Evolutionary conservation across 768 basidiomycete species (phyloP), one percentile per base, ranked within the genome.

Genomic region (Crucibulum laeve): DNA sequence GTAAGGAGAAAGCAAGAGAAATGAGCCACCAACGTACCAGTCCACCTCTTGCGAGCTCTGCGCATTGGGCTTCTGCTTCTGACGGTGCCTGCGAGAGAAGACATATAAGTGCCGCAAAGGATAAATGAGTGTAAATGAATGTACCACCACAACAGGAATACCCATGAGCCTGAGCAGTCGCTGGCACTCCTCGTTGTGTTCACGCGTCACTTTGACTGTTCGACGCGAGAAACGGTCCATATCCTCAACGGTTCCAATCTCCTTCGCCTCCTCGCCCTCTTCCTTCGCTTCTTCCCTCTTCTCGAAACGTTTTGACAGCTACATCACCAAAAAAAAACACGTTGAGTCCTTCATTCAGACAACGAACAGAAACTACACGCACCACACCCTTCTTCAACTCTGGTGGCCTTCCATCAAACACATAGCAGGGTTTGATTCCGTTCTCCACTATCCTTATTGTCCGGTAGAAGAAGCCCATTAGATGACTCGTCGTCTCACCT

Each of bases 391-490:
- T 85, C 69, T 99, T 99, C 68, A 99, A 66, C 55, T 97, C 93
- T 36, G 96, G 96, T 2, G 96, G 96, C 63, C 94, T 95, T 17
- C 96, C 96, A 63, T 99, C 96, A 52, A 99, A 99, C 25, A 99
- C 91, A 63, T 98, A 98, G 25, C 87, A 87, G 0, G 95, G 94
- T 58, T 99, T 99, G 60, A 99, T 92, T 3, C 96, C 96, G 52
- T 98, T 95, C 67, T 99, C 96, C 14, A 94, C 94, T 61, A 99
- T 98, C 18, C 96, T 79, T 46, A 99, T 90, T 0, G 96, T 99
- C 28, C 94, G 79, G 57, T 97, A 97, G 69, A 99, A 99, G 63
- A 98, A 87, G 0, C 96, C 96, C 93, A 98, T 97, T 8, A 99
- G 72, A 66, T 99, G 95, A 67, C 92, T 94, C 2, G 96, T 99